phyloP scores from a whole-genome alignment of 352 stramenopile genomes.

The Thalassiosira delicatula region DNA sequence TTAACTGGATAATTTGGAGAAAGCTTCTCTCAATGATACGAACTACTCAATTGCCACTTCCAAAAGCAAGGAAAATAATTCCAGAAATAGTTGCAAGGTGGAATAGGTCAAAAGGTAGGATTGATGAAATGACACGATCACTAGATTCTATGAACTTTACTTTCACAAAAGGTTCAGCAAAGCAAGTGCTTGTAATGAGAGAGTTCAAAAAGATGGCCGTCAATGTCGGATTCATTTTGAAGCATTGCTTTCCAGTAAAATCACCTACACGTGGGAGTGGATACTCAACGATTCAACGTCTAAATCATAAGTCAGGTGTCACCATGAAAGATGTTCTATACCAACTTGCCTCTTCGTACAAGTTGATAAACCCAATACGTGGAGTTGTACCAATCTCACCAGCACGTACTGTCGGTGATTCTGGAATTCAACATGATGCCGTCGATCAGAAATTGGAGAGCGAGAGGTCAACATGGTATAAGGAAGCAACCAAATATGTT shows the following conservation, averaged over 20 bases:
- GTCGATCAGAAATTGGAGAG: too few species aligned
- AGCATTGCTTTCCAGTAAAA: not conserved
- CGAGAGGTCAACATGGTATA: too few species aligned
- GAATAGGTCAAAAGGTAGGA: not conserved
- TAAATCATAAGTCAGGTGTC: too few species aligned
- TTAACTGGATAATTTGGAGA: not conserved
- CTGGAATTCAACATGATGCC: too few species aligned
- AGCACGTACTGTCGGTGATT: too few species aligned
- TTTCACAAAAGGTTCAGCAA: not conserved
- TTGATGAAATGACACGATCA: not conserved
- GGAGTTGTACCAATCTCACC: too few species aligned
- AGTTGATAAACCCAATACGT: too few species aligned
- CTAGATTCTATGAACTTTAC: not conserved
- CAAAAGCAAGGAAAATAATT: not conserved
- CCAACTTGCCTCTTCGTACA: too few species aligned
- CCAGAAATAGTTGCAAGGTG: not conserved
- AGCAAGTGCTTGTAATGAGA: not conserved
- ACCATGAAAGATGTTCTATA: too few species aligned
- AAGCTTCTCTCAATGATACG: not conserved
- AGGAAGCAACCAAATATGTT: too few species aligned
- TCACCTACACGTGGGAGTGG: too few species aligned
- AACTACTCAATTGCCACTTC: not conserved
- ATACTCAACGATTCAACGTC: too few species aligned
- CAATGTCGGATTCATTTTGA: not conserved
- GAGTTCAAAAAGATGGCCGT: not conserved